These are phyloP conservation scores for Acidomyces sp. DNA, from an alignment of 495 filamentous ascomycete genomes.

Conservation along the genomic window DNA sequence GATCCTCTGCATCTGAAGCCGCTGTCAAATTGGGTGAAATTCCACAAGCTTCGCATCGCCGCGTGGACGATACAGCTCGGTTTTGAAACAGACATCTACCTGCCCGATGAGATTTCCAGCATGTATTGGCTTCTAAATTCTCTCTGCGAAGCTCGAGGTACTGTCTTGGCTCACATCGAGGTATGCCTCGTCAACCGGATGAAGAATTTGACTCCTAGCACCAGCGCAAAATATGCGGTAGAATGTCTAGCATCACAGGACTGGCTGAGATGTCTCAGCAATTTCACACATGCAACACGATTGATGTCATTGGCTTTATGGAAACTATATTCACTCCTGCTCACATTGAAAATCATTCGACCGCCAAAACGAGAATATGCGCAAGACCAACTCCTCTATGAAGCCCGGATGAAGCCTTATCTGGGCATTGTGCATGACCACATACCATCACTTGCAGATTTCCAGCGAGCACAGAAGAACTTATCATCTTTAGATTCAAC, in stretches of 20 bases:
- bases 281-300: conserved; percentile 19
- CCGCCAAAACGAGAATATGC: conserved; percentile 54
- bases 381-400: conserved; percentile 57
- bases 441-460: conserved; percentile 53
- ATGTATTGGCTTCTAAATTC: conserved; percentile 74
- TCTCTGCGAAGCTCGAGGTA: too few species aligned
- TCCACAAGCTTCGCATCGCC: conserved; percentile 77
- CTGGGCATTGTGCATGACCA: conserved; percentile 53
- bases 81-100: conserved; percentile 88
- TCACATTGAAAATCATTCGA: conserved; percentile 45
- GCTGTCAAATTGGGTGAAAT: conserved; percentile 75
- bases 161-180: conserved; percentile 3
- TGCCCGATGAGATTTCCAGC: conserved; percentile 66
- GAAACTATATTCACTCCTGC: conserved; percentile 53
- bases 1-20: conserved; percentile 57
- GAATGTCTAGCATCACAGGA: conserved; percentile 6
- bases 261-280: conserved; percentile 1
- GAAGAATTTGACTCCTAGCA: background rate
- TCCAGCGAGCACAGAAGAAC: conserved; percentile 33
- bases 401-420: conserved; percentile 86
- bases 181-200: conserved; percentile 1
- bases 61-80: conserved; percentile 81
- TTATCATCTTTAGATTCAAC: conserved; percentile 28
- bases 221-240: background rate
- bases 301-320: conserved; percentile 14